These are phyloP conservation scores for Ceratobasidium papillatum DNA, from an alignment of 1,284 basidiomycete genomes.

Conservation along the genomic window DNA sequence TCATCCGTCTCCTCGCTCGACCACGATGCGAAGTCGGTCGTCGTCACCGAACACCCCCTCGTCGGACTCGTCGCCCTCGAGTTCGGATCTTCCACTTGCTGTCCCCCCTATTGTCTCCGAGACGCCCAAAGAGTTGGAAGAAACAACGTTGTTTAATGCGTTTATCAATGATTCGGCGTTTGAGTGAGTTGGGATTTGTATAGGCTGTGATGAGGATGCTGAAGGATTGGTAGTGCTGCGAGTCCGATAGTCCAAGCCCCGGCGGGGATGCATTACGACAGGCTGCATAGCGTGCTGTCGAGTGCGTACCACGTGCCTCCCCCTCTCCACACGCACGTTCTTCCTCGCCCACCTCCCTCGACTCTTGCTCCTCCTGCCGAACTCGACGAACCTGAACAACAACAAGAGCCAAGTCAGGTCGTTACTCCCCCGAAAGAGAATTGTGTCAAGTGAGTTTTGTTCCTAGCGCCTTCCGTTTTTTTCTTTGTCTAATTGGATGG, in stretches of 20 bases:
- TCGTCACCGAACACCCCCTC: constrained; percentile 39
- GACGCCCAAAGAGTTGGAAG: constrained; percentile 15
- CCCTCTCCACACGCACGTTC: constrained; percentile 10
- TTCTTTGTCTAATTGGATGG: background rate
- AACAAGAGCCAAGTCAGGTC: background rate
- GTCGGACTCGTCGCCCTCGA: constrained; percentile 39
- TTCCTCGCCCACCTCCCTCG: background rate
- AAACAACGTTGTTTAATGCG: constrained; percentile 15
- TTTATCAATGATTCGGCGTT: constrained; percentile 34
- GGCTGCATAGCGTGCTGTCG: constrained; percentile 23
- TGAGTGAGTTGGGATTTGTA: constrained; percentile 19
- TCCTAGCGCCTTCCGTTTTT: background rate
- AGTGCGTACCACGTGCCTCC: constrained; percentile 34
- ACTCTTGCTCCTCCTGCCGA: background rate
- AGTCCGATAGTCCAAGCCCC: background rate
- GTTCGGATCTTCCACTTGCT: constrained; percentile 32
- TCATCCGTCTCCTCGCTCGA: background rate
- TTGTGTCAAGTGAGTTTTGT: constrained; percentile 16
- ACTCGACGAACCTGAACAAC: constrained; percentile 13
- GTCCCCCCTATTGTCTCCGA: background rate
- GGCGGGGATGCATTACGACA: background rate
- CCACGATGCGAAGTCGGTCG: constrained; percentile 34
- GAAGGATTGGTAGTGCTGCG: constrained; percentile 4
- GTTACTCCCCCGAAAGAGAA: constrained; percentile 33
- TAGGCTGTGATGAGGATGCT: background rate